Evolutionary conservation across 2,329 filamentous ascomycete species (phyloP).

Genomic region (Ophiostoma pallidulum): DNA sequence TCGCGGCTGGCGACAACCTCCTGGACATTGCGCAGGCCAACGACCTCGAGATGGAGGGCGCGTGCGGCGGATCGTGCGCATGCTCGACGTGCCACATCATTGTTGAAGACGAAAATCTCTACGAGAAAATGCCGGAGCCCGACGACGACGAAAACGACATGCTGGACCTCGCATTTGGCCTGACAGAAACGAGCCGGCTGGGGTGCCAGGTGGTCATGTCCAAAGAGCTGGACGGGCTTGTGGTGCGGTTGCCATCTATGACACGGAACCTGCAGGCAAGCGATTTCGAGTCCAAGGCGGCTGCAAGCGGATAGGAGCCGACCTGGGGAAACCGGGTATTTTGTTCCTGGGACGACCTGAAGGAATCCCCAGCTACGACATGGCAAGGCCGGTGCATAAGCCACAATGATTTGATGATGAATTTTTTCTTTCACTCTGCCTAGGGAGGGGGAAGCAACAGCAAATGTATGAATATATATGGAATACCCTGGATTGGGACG

Average conservation of each 20-base stretch:
- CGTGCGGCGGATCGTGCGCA: constrained; percentile 87
- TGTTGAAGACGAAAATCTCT: constrained; percentile 61
- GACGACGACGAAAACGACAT: constrained; percentile 82
- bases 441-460: too few relatives aligned
- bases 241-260: constrained; percentile 81
- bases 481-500: constrained; percentile 3
- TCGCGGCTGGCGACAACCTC: constrained; percentile 81
- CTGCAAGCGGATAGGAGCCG: background rate
- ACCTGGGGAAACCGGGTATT: too few relatives aligned
- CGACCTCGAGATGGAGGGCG: constrained; percentile 97
- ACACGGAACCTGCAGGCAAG: constrained; percentile 92
- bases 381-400: background rate
- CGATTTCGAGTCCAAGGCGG: constrained; percentile 55
- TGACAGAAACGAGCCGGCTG: constrained; percentile 74
- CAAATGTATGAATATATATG: background rate
- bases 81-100: constrained; percentile 93
- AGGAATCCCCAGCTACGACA: too few relatives aligned
- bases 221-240: constrained; percentile 78
- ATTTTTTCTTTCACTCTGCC: too few relatives aligned
- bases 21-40: constrained; percentile 91
- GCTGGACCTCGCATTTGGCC: constrained; percentile 80
- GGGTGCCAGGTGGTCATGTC: constrained; percentile 91
- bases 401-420: background rate
- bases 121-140: constrained; percentile 68
- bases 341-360: too few relatives aligned